phyloP scores from a whole-genome alignment of 257 asterid genomes.

The Solanum ahanhuiri region DNA sequence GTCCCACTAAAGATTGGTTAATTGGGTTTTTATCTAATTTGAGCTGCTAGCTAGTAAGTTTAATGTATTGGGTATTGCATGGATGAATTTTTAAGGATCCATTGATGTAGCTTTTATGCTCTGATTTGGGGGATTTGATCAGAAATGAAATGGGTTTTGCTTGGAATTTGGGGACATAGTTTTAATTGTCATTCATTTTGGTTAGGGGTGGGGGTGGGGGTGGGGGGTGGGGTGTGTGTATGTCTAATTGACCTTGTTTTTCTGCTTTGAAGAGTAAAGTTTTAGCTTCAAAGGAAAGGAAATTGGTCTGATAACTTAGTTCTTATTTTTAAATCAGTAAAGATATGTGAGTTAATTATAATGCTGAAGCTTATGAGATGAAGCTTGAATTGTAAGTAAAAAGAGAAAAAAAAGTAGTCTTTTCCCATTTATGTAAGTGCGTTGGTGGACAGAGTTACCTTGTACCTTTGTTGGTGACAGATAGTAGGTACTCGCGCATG shows the following conservation, averaged over 20 bases:
- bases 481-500: background rate
- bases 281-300: background rate
- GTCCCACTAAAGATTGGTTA: too few relatives aligned
- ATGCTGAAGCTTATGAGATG: background rate
- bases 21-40: background rate
- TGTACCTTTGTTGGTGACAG: background rate
- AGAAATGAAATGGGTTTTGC: background rate
- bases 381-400: background rate
- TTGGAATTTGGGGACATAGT: background rate
- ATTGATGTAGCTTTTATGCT: background rate
- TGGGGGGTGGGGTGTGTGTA: background rate
- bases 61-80: background rate
- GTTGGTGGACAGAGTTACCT: background rate
- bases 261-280: background rate
- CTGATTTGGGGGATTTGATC: too few relatives aligned
- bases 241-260: background rate
- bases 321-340: background rate
- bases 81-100: background rate
- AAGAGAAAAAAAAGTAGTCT: background rate
- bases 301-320: background rate
- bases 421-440: background rate
- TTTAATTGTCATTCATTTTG: too few relatives aligned
- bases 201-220: background rate
- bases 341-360: background rate
- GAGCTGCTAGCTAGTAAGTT: background rate